Base-by-base conservation (phyloP, 306 rosid genomes). In the Trichosanthes cucumerina region DNA sequence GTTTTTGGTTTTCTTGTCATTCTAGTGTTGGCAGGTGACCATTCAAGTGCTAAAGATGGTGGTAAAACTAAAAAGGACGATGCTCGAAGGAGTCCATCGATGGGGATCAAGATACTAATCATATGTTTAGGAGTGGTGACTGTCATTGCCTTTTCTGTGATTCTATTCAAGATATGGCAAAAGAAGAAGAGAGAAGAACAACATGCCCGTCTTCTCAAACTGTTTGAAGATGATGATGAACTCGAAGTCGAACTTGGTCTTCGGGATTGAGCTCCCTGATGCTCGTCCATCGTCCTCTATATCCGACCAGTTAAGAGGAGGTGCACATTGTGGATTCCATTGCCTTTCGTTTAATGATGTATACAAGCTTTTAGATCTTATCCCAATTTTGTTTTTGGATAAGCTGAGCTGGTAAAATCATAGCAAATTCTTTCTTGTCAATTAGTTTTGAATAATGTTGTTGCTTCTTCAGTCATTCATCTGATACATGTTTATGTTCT, bases 161-260 rank as follows among this genome's bases (percentile, higher is more conserved):
- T 89, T 41, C 84, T 89, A 59, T 89, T 88, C 85, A 91, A 83
- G 80, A 69, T 89, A 73, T 93, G 97, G 97, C 91, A 91, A 81
- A 91, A 83, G 87, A 93, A 91, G 91, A 93, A 88, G 89, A 88
- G 96, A 82, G 92, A 86, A 73, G 93, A 87, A 74, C 96, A 91
- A 49, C 96, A 91, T 81, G 96, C 96, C 56, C 93, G 96, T 75
- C 94, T 91, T 54, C 88, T 93, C 79, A 93, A 89, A 93, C 88
- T 93, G 79, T 93, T 93, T 79, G 96, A 93, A 83, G 97, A 91
- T 36, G 97, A 93, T 34, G 97, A 93, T 81, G 97, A 93, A 76
- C 97, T 93, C 33, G 96, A 93, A 87, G 93, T 93, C 13, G 97
- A 93, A 79, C 92, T 93, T 21, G 97, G 97, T 39, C 87, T 93